Base-by-base conservation (phyloP, 345 rosid genomes). In the Aquilaria sinensis region DNA sequence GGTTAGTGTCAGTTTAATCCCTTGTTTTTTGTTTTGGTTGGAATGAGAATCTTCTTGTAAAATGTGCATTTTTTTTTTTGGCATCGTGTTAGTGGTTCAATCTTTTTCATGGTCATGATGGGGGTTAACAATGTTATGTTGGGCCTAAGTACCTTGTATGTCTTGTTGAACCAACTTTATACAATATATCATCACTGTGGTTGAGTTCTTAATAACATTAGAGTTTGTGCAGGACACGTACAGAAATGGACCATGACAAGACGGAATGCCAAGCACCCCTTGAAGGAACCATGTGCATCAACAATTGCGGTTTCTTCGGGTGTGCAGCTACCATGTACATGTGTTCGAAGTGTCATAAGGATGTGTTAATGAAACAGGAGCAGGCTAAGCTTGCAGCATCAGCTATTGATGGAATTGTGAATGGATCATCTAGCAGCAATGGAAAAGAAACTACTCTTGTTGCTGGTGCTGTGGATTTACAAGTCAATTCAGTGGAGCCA, bases 331-430 rank as follows among this genome's bases (percentile, higher is more conserved):
- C 98, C 9, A 92, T 87, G 96, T 86, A 92, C 69, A 86, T 92
- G 96, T 92, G 98, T 63, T 92, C 98, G 30, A 92, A 92, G 81
- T 92, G 98, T 79, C 96, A 92, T 83, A 89, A 92, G 83, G 86
- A 67, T 54, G 75, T 74, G 57, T 23, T 85, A 55, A 61, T 89
- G 74, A 85, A 89, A 65, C 91, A 89, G 77, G 90, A 89, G 66
- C 92, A 92, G 54, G 83, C 85, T 11, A 76, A 87, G 75, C 83
- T 85, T 43, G 92, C 96, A 1, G 85, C 85, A 56, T 79, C 95
- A 58, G 78, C 93, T 8, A 81, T 88, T 29, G 96, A 76, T 65
- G 76, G 75, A 61, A 66, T 87, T 46, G 80, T 83, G 72, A 79
- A 78, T 70, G 89, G 81, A 51, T 55, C 72, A 12, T 73, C 87